Percentiles rank a stretch among this genome's conserved stretches.
phyloP scores from a whole-genome alignment of 129 eudicot species.

The Ambrosia trifida region DNA sequence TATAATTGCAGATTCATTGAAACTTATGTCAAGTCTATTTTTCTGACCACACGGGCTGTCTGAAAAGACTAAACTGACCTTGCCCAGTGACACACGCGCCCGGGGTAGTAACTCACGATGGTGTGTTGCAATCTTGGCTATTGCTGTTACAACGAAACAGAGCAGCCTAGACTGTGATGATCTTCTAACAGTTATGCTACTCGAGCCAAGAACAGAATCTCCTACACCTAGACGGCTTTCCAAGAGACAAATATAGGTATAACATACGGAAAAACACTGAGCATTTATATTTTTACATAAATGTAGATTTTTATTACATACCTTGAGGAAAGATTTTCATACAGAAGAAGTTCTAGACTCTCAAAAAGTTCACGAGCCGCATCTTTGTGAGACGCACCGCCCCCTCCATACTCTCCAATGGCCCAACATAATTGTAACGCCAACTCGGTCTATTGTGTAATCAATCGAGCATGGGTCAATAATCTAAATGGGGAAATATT shows the following conservation, averaged over 20 bases:
- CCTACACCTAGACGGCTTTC: constrained; percentile 80
- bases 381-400: constrained; percentile 81
- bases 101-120: constrained; percentile 91
- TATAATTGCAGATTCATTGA: constrained; percentile 27
- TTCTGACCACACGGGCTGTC: neutral
- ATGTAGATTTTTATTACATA: constrained; percentile 23
- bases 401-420: constrained; percentile 98
- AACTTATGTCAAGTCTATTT: neutral
- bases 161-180: constrained; percentile 92
- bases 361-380: constrained; percentile 96
- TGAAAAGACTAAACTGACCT: constrained; percentile 49
- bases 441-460: constrained; percentile 76
- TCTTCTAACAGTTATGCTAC: constrained; percentile 56
- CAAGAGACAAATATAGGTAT: constrained; percentile 22
- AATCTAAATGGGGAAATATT: neutral
- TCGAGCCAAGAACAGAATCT: constrained; percentile 65
- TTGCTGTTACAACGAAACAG: constrained; percentile 95
- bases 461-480: constrained; percentile 4
- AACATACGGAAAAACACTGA: neutral
- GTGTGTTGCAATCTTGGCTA: constrained; percentile 91
- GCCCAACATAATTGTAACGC: constrained; percentile 98
- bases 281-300: neutral
- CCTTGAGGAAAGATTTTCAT: constrained; percentile 95
- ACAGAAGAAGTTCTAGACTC: constrained; percentile 83
- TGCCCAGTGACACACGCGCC: constrained; percentile 86